Percentiles rank a stretch among this genome's conserved stretches.
These are phyloP conservation scores for Aureobasidium lini DNA, from an alignment of 2,329 filamentous ascomycete species.

Conservation along the genomic window DNA sequence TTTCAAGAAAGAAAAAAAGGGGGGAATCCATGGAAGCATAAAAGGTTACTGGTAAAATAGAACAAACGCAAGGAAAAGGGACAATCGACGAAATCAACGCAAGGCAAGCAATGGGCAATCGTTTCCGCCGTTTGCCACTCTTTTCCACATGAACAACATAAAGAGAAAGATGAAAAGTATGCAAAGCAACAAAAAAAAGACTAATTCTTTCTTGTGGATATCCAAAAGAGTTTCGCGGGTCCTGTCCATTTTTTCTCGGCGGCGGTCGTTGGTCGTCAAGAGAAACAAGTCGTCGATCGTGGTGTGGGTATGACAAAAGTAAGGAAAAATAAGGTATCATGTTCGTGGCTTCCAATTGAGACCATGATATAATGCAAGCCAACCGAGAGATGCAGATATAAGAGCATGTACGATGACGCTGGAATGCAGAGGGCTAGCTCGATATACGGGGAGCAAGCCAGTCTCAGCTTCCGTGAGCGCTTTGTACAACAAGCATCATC, in stretches of 20 bases:
- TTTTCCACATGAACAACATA: too few species aligned
- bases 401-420: neutral
- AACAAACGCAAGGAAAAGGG: neutral
- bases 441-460: neutral
- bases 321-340: neutral
- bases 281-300: neutral
- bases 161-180: too few species aligned
- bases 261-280: neutral
- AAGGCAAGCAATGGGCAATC: neutral
- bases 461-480: neutral
- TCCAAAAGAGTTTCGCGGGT: neutral
- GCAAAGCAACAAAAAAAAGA: neutral
- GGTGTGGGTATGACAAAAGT: neutral
- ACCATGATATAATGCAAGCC: neutral
- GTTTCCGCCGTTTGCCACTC: too few species aligned
- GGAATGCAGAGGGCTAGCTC: neutral
- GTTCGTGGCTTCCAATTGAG: neutral
- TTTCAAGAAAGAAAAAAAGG: neutral
- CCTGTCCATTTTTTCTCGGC: neutral
- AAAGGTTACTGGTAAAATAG: neutral
- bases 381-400: neutral
- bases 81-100: neutral
- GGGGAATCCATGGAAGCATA: conserved; percentile 7
- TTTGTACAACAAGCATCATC: conserved; percentile 8
- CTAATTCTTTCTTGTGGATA: too few species aligned